Percentiles rank a stretch among this genome's conserved stretches.
These are phyloP conservation scores for Lotmaria passim DNA, from an alignment of 208 protist species.

Conservation along the genomic window DNA sequence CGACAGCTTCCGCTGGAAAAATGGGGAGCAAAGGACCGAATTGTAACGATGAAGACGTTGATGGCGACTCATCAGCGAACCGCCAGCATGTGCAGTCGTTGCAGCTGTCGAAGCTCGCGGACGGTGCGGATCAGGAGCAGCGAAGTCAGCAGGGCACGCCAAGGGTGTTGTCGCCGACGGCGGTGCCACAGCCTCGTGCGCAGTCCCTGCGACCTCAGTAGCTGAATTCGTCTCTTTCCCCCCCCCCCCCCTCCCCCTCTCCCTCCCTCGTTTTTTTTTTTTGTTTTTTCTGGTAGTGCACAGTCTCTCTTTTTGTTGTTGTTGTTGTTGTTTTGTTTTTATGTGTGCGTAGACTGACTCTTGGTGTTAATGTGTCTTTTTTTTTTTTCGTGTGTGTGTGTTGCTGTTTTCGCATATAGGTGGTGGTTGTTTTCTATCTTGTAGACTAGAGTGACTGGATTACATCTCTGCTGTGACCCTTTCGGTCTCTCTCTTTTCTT, in stretches of 20 bases:
- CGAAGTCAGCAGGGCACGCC: constrained; percentile 5
- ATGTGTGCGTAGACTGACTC: not conserved
- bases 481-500: not conserved
- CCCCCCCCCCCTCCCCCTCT: not conserved
- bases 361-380: not conserved
- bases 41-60: not conserved
- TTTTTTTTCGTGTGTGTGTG: not conserved
- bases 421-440: too few relatives aligned
- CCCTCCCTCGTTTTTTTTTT: not conserved
- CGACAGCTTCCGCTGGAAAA: not conserved
- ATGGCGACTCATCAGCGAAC: not conserved
- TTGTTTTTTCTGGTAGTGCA: not conserved
- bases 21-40: not conserved
- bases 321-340: not conserved
- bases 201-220: constrained; percentile 10
- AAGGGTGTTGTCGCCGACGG: not conserved
- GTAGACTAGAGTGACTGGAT: too few relatives aligned
- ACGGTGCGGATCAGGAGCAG: not conserved
- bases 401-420: not conserved
- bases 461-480: not conserved
- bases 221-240: too few relatives aligned
- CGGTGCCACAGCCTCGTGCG: not conserved
- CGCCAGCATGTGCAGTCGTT: not conserved
- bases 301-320: not conserved
- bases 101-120: not conserved